Conservation (phyloP, 805 yeast genomes). For the Metschnikowia lunata region DNA sequence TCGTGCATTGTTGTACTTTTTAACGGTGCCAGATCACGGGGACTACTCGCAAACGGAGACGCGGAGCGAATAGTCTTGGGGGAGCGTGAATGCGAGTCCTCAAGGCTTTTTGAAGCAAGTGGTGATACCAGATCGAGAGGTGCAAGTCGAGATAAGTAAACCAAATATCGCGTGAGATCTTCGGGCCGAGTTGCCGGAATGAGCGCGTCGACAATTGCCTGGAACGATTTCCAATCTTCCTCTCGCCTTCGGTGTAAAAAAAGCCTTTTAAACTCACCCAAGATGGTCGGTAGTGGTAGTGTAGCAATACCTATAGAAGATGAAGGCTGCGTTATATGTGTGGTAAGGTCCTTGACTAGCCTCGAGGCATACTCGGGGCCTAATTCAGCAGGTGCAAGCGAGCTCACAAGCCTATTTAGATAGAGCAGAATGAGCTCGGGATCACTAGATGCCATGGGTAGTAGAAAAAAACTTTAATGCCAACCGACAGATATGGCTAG, state of each 20-base stretch:
- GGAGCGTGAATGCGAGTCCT: neutral
- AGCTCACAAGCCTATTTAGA: constrained; percentile 30
- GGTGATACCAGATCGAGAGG: neutral
- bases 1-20: constrained; percentile 2
- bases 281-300: constrained; percentile 18
- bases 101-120: too few species aligned
- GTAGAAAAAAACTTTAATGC: too few species aligned
- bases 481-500: too few species aligned
- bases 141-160: constrained; percentile 22
- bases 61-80: neutral
- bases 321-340: constrained; percentile 4
- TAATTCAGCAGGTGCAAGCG: constrained; percentile 35
- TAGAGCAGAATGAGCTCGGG: constrained; percentile 32
- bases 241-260: constrained; percentile 25
- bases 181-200: constrained; percentile 24
- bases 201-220: constrained; percentile 27
- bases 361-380: constrained; percentile 33
- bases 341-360: constrained; percentile 26
- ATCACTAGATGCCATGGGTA: constrained; percentile 15
- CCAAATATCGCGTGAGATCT: constrained; percentile 33
- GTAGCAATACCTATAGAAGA: constrained; percentile 6
- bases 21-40: neutral
- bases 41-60: neutral
- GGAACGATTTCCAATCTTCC: constrained; percentile 34
- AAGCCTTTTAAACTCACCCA: constrained; percentile 20